Conservation (phyloP, 805 yeast genomes). For the Metschnikowia sp. region DNA sequence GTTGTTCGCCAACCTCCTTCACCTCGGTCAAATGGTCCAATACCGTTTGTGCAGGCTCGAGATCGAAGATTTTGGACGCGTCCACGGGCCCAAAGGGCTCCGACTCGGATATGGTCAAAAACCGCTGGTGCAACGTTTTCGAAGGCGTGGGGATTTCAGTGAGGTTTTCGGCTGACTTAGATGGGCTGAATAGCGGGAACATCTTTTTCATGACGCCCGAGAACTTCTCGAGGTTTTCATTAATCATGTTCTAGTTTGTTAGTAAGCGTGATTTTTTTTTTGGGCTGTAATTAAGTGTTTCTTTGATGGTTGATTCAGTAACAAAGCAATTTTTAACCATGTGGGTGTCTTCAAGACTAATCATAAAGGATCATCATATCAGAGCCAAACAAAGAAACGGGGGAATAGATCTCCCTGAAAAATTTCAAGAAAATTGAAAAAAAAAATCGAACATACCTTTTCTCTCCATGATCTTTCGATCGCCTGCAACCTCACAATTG, state of each 20-base stretch:
- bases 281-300: background rate
- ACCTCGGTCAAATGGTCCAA: conserved; percentile 64
- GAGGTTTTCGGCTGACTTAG: conserved; percentile 59
- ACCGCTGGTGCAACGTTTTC: conserved; percentile 76
- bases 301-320: conserved; percentile 1
- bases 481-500: conserved; percentile 64
- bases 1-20: conserved; percentile 47
- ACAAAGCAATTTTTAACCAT: conserved; percentile 47
- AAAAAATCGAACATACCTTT: conserved; percentile 48
- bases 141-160: conserved; percentile 93
- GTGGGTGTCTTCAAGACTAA: conserved; percentile 74
- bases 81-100: conserved; percentile 96
- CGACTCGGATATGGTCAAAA: conserved; percentile 86
- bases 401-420: too few relatives aligned
- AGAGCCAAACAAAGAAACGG: conserved; percentile 20
- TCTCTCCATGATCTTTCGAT: conserved; percentile 62
- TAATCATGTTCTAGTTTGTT: conserved; percentile 46
- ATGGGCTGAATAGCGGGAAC: conserved; percentile 67
- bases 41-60: conserved; percentile 85
- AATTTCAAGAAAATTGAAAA: background rate
- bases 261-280: conserved; percentile 22
- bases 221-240: conserved; percentile 57
- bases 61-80: conserved; percentile 78
- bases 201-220: conserved; percentile 63
- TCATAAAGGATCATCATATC: conserved; percentile 50